Conservation (phyloP, 148 eudicot genomes). For the Heliamphora exappendiculata region DNA sequence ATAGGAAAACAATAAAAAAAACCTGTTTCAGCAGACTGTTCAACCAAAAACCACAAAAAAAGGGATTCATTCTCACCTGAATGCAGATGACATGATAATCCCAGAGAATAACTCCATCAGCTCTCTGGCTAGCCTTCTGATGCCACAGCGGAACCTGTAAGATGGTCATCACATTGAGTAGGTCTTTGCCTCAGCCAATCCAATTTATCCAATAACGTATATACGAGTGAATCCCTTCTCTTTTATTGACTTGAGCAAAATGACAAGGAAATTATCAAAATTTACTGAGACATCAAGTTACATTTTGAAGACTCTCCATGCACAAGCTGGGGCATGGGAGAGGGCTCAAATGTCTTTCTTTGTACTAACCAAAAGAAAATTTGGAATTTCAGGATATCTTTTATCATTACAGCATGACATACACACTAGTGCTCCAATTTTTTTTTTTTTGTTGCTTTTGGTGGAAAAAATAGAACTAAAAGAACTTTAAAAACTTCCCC, state of each 20-base stretch:
- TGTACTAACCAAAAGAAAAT: too few relatives aligned
- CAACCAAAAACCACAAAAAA: neutral
- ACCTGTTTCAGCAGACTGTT: neutral
- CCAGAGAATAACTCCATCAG: slow-evolving; percentile 87
- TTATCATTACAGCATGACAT: too few relatives aligned
- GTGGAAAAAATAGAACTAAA: too few relatives aligned
- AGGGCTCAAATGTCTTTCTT: too few relatives aligned
- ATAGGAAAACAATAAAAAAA: neutral
- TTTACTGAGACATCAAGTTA: too few relatives aligned
- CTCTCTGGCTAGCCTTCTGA: slow-evolving; percentile 93
- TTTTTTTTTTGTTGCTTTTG: too few relatives aligned
- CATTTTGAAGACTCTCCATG: too few relatives aligned
- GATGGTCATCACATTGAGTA: neutral
- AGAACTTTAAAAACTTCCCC: too few relatives aligned
- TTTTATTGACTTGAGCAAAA: neutral
- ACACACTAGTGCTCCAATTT: too few relatives aligned
- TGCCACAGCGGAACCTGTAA: slow-evolving; percentile 90
- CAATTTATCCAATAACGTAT: neutral
- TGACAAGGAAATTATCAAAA: neutral
- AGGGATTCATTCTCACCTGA: slow-evolving; percentile 42
- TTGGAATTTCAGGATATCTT: too few relatives aligned
- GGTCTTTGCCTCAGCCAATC: neutral
- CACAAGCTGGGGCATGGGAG: too few relatives aligned
- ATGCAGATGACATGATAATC: slow-evolving; percentile 91
- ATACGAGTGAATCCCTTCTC: neutral